Base-by-base conservation (phyloP, 805 yeast genomes). In the Clavispora fructus region DNA sequence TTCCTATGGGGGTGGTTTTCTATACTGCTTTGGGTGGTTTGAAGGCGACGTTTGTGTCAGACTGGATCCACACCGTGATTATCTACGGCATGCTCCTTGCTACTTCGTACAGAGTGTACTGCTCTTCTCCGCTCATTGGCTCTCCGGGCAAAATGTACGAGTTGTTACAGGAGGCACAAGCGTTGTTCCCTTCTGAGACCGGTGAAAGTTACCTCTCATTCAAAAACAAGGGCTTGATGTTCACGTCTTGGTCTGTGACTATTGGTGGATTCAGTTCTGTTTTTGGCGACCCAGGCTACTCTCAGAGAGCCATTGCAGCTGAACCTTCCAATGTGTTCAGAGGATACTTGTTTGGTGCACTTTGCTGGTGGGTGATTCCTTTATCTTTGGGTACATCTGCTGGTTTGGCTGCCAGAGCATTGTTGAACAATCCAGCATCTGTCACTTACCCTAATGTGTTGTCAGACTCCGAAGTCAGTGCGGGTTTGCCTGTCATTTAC, bases 1-100 rank as follows among this genome's bases (percentile, higher is more conserved):
- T 75, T 3, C 79, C 79, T 4, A 50, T 74, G 14, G 91, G 91
- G 58, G 89, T 85, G 40, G 75, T 84, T 43, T 63, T 83, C 33
- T 87, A 86, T 65, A 85, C 92, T 2, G 64, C 85, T 43, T 81
- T 84, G 57, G 95, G 95, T 54, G 95, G 95, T 55, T 75, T 87
- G 57, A 85, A 83, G 59, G 90, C 95, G 2, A 86, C 94, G 3
- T 85, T 87, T 63, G 62, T 87, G 48, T 84, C 94, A 1, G 95
- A 87, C 62, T 87, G 82, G 61, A 72, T 78, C 46, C 95, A 87
- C 65, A 72, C 78, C 0, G 74, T 73, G 28, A 68, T 75, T 43
- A 68, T 75, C 40, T 72, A 68, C 48, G 52, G 67, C 23, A 63
- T 74, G 17, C 57, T 74, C 12, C 50, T 73, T 26, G 58, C 64